A percentile compares a stretch with the other conserved stretches of the same genome.
Conservation (phyloP, 1,139 yeast genomes). For the Suhomyces choctaworum region DNA sequence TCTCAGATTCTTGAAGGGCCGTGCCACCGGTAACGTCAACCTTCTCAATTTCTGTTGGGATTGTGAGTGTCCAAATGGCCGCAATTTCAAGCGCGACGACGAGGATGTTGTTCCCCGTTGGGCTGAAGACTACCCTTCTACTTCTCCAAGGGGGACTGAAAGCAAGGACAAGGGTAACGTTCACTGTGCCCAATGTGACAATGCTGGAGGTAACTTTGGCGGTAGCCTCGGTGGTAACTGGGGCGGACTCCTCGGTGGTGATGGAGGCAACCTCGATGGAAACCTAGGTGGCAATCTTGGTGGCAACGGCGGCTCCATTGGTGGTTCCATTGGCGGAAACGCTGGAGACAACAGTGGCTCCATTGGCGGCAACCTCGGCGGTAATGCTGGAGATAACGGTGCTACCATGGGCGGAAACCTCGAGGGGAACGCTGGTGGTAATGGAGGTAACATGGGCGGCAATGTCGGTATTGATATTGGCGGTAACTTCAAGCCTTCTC, state of each 20-base stretch:
- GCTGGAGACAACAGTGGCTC: neutral
- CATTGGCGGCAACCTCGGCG: neutral
- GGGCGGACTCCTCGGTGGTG: neutral
- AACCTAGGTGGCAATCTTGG: neutral
- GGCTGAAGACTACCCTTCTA: neutral
- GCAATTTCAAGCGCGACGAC: neutral
- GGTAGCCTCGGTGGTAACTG: neutral
- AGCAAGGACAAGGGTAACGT: neutral
- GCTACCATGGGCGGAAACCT: neutral
- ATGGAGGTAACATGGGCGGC: neutral
- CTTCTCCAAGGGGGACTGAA: neutral
- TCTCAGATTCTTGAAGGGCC: slow-evolving; percentile 16
- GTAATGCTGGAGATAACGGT: neutral
- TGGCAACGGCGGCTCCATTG: neutral
- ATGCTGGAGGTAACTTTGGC: neutral
- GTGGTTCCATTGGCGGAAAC: neutral
- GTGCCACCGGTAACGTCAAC: slow-evolving; percentile 16
- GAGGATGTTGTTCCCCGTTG: neutral
- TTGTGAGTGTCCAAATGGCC: neutral
- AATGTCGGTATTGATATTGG: neutral
- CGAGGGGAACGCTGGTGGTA: neutral
- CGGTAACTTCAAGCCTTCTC: neutral
- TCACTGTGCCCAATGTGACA: neutral
- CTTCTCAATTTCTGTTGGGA: neutral
- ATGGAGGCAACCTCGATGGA: neutral